Conservation (phyloP, 2,329 filamentous ascomycete genomes). For the Claviceps sp. region DNA sequence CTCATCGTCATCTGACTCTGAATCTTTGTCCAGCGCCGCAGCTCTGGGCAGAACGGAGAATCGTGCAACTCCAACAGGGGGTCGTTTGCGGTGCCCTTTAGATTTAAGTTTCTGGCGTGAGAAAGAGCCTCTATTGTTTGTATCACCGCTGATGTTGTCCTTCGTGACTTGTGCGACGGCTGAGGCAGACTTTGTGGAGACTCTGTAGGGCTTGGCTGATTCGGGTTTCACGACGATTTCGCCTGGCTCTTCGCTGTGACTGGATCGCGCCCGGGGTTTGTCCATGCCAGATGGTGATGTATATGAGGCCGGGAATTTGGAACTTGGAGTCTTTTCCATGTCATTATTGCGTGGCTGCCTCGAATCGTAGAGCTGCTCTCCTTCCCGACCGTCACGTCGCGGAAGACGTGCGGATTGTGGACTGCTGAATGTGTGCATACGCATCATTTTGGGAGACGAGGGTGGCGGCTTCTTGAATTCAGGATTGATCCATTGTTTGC, state of each 20-base stretch:
- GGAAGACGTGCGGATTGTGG: conserved; percentile 26
- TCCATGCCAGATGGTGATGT: conserved; percentile 13
- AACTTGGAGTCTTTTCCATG: conserved; percentile 30
- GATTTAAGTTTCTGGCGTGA: not conserved
- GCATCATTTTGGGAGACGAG: conserved; percentile 37
- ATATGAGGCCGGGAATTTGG: no score
- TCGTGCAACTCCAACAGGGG: conserved; percentile 20
- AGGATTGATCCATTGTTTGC: conserved; percentile 48
- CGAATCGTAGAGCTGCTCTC: conserved; percentile 23
- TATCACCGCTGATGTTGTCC: not conserved
- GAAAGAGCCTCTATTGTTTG: not conserved
- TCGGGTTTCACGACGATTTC: conserved; percentile 30
- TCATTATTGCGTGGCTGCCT: conserved; percentile 40
- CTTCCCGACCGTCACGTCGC: conserved; percentile 22
- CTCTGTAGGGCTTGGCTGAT: conserved; percentile 11
- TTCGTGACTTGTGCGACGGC: not conserved
- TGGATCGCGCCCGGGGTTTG: conserved; percentile 23
- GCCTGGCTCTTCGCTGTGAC: conserved; percentile 33
- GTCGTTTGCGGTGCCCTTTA: conserved; percentile 16
- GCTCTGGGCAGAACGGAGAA: conserved; percentile 28
- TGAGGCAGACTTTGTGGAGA: not conserved
- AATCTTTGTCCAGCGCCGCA: conserved; percentile 18
- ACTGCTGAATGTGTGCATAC: conserved; percentile 32
- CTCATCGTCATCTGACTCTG: conserved; percentile 44
- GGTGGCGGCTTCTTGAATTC: conserved; percentile 34